A percentile compares a stretch with the other conserved stretches of the same genome.
Evolutionary conservation across 2,329 filamentous ascomycete species (phyloP).

Genomic region (Penicillium sp.): DNA sequence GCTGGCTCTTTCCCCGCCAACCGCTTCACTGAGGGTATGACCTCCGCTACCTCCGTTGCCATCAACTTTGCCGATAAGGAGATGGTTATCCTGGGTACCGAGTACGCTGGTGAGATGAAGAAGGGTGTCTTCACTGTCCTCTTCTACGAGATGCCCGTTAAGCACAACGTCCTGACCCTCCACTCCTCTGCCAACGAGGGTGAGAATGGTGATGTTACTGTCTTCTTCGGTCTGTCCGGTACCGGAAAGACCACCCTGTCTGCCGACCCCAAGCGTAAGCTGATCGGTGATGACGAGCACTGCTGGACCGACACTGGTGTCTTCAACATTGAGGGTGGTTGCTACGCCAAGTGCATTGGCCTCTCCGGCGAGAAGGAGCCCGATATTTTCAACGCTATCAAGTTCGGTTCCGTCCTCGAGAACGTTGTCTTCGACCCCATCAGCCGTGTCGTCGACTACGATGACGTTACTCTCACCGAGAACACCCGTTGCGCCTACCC

Average conservation of each 20-base stretch:
- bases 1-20: slow-evolving; percentile 98
- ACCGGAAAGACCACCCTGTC: slow-evolving; percentile 99
- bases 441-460: slow-evolving; percentile 90
- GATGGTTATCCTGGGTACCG: slow-evolving; percentile 99
- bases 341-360: slow-evolving; percentile 98
- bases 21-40: slow-evolving; percentile 97
- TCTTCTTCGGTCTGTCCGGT: slow-evolving; percentile 98
- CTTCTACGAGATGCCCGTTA: slow-evolving; percentile 99
- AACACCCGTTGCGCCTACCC: slow-evolving; percentile 99
- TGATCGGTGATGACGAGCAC: slow-evolving; percentile 99
- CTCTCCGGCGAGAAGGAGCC: slow-evolving; percentile 98
- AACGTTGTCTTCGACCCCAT: slow-evolving; percentile 96
- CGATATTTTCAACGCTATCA: slow-evolving; percentile 94
- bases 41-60: slow-evolving; percentile 92
- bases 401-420: slow-evolving; percentile 94
- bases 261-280: slow-evolving; percentile 89
- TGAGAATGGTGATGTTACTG: slow-evolving; percentile 88
- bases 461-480: slow-evolving; percentile 91
- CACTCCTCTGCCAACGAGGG: slow-evolving; percentile 99
- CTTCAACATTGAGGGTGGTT: slow-evolving; percentile 99
- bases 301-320: slow-evolving; percentile 97
- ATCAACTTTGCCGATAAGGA: slow-evolving; percentile 99
- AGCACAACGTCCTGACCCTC: slow-evolving; percentile 97
- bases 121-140: slow-evolving; percentile 98
- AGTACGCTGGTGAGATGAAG: slow-evolving; percentile 98